These are phyloP conservation scores for Russula sp. DNA, from an alignment of 768 basidiomycete genomes.

Conservation along the genomic window DNA sequence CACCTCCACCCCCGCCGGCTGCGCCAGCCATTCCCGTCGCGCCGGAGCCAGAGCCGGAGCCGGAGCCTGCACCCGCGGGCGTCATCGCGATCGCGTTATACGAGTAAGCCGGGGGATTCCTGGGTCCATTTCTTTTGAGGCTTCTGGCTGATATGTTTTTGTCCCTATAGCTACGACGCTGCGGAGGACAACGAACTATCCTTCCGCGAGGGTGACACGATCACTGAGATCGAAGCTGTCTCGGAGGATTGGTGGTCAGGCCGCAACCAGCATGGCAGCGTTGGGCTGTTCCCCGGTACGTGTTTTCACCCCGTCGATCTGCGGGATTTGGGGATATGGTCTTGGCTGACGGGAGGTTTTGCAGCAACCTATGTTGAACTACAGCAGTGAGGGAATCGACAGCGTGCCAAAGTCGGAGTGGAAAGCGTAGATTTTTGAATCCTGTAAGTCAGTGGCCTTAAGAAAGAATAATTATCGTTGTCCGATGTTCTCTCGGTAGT, in stretches of 20 bases:
- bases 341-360: neutral
- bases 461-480: neutral
- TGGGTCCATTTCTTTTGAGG: neutral
- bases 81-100: slow-evolving; percentile 60
- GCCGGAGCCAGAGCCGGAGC: slow-evolving; percentile 46
- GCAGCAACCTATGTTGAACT: slow-evolving; percentile 17
- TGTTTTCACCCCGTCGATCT: slow-evolving; percentile 2
- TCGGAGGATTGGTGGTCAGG: slow-evolving; percentile 93
- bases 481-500: neutral
- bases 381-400: slow-evolving; percentile 28
- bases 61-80: slow-evolving; percentile 46
- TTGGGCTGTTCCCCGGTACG: slow-evolving; percentile 74
- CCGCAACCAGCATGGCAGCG: slow-evolving; percentile 44
- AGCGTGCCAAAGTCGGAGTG: neutral
- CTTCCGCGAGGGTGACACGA: slow-evolving; percentile 77
- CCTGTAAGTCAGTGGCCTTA: neutral
- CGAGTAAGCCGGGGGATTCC: slow-evolving; percentile 44
- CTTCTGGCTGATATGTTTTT: slow-evolving; percentile 8
- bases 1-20: slow-evolving; percentile 33
- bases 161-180: slow-evolving; percentile 65
- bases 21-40: slow-evolving; percentile 39
- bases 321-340: neutral
- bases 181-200: slow-evolving; percentile 87
- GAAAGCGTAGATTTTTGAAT: neutral
- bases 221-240: slow-evolving; percentile 71